Evolutionary conservation across 495 filamentous ascomycete species (phyloP).

Genomic region (Penicillium daleae): DNA sequence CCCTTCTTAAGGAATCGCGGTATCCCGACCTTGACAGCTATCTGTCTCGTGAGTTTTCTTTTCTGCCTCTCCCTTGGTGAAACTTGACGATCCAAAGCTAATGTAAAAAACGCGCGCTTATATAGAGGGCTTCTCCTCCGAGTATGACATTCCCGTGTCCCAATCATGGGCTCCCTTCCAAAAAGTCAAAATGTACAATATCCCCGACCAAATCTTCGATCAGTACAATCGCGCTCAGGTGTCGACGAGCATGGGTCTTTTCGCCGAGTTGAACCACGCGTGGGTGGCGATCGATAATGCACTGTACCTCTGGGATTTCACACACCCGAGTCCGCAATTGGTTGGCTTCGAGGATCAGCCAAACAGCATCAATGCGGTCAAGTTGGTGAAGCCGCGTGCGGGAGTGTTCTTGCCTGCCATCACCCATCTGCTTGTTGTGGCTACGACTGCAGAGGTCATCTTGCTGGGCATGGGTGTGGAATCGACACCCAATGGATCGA

Average conservation of each 20-base stretch:
- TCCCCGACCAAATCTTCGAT: slow-evolving; percentile 86
- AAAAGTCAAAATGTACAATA: slow-evolving; percentile 75
- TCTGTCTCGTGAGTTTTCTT: slow-evolving; percentile 73
- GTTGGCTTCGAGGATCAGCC: slow-evolving; percentile 89
- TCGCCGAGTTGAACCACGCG: slow-evolving; percentile 89
- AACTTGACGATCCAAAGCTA: background rate
- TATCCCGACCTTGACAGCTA: slow-evolving; percentile 92
- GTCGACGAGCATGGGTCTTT: slow-evolving; percentile 86
- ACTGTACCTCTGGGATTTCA: slow-evolving; percentile 98
- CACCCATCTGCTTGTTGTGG: slow-evolving; percentile 83
- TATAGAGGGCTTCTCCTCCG: slow-evolving; percentile 81
- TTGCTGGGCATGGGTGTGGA: slow-evolving; percentile 77
- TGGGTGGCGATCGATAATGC: slow-evolving; percentile 96
- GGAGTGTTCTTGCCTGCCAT: slow-evolving; percentile 85
- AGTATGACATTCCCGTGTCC: slow-evolving; percentile 75
- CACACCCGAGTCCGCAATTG: slow-evolving; percentile 80
- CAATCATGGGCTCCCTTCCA: slow-evolving; percentile 88
- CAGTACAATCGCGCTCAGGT: slow-evolving; percentile 85
- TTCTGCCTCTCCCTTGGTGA: background rate
- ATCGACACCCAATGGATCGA: slow-evolving; percentile 62
- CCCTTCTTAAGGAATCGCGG: slow-evolving; percentile 70
- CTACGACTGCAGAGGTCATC: slow-evolving; percentile 80
- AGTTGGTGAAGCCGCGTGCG: slow-evolving; percentile 73
- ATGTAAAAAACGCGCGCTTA: background rate
- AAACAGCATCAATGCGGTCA: slow-evolving; percentile 83